Base-by-base conservation (phyloP, 2,329 filamentous ascomycete species). In the Neocucurbitaria cava region DNA sequence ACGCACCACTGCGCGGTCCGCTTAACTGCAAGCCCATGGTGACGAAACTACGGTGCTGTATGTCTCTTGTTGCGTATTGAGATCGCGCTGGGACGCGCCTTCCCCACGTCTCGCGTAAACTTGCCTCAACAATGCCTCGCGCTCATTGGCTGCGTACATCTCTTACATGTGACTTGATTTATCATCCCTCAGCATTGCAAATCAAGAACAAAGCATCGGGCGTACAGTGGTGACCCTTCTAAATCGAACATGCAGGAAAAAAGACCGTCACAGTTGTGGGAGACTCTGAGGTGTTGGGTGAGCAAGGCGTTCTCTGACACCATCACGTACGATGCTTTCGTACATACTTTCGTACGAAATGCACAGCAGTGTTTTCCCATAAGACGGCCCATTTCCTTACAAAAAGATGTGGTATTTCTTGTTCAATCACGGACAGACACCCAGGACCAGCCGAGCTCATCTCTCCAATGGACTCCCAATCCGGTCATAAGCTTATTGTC, bases 401-500 rank as follows among this genome's bases (percentile, higher is more conserved):
- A 35, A 3, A 11, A n/a, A 35, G 5, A 4, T 6, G 4, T 17
- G 13, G 2, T n/a, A 35, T 35, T 15, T 35, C 31, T n/a, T 15
- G 17, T 17, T 35, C 13, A 35, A n/a, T n/a, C 13, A 15, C 31
- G 5, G n/a, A n/a, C n/a, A n/a, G n/a, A n/a, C n/a, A n/a, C n/a
- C n/a, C n/a, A n/a, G n/a, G n/a, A n/a, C n/a, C n/a, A n/a, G n/a
- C n/a, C n/a, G n/a, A n/a, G n/a, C n/a, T n/a, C n/a, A n/a, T n/a
- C n/a, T n/a, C n/a, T n/a, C n/a, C 3, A 3, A 56, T 59, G 56
- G 30, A 39, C 23, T 21, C 40, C 30, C 43, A 41, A 8, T 20
- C 49, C 11, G 35, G 55, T 3, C 26, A 68, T 7, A 63, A 50
- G 24, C 59, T 77, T 21, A 82, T 74, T 6, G 56, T 87, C 44